A percentile compares a stretch with the other conserved stretches of the same genome.
Conservation (phyloP, 768 basidiomycete genomes). For the Wakefieldia striispora region DNA sequence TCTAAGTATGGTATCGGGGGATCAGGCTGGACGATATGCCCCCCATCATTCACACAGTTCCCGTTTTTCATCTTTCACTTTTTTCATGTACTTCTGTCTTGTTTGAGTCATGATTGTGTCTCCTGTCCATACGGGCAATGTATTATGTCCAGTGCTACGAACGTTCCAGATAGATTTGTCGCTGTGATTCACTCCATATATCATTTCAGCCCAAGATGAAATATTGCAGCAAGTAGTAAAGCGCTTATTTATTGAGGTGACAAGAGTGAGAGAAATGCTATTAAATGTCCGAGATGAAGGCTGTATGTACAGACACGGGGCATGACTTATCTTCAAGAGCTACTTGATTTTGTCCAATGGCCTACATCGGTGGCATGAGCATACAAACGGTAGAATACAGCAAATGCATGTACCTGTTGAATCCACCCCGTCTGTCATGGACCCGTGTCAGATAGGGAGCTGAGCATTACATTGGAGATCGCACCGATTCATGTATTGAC, state of each 20-base stretch:
- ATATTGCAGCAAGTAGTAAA: background rate
- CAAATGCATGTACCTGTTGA: constrained; percentile 60
- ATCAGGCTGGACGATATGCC: background rate
- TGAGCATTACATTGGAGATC: constrained; percentile 13
- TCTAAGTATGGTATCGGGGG: constrained; percentile 44
- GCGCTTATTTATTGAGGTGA: background rate
- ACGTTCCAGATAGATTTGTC: constrained; percentile 23
- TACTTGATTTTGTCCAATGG: constrained; percentile 96
- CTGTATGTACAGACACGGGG: constrained; percentile 1
- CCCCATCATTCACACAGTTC: constrained; percentile 10
- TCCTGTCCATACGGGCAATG: constrained; percentile 20
- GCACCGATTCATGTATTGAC: constrained; percentile 97
- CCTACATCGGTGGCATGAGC: constrained; percentile 40
- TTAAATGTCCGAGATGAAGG: constrained; percentile 11
- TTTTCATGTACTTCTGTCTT: constrained; percentile 17
- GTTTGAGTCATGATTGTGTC: constrained; percentile 16
- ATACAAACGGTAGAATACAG: background rate
- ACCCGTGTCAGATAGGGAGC: constrained; percentile 10
- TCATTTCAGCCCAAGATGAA: constrained; percentile 1
- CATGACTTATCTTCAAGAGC: constrained; percentile 17
- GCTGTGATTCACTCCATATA: constrained; percentile 2
- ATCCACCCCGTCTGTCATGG: constrained; percentile 67
- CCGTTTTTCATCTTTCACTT: constrained; percentile 8
- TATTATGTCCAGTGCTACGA: constrained; percentile 24
- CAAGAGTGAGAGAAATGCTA: background rate